phyloP scores from a whole-genome alignment of 2,329 filamentous ascomycete species.

The Arthrobotrys entomopaga region DNA sequence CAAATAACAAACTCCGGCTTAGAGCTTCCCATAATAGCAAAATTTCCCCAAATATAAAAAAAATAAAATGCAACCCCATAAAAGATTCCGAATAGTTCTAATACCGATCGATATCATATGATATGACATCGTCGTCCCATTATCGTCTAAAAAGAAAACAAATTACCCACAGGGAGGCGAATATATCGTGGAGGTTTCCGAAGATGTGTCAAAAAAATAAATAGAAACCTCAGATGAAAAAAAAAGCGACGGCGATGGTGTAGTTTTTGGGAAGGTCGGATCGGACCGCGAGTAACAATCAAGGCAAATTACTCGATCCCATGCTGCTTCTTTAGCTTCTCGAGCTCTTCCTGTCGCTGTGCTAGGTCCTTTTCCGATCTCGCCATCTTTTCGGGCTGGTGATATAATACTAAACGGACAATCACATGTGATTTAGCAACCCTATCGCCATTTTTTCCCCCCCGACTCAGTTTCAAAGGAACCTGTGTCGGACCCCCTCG shows the following conservation, averaged over 20 bases:
- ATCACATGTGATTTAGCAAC: conserved; percentile 16
- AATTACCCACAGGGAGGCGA: not conserved
- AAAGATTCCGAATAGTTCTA: conserved; percentile 12
- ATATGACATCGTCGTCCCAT: conserved; percentile 28
- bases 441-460: not conserved
- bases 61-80: conserved; percentile 13
- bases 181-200: not conserved
- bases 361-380: conserved; percentile 94
- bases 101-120: conserved; percentile 24
- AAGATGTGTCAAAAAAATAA: not conserved
- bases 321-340: conserved; percentile 96
- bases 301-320: conserved; percentile 84
- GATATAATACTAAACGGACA: conserved; percentile 72
- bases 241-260: not conserved
- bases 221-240: no score
- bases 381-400: conserved; percentile 80
- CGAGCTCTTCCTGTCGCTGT: conserved; percentile 94
- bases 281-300: conserved; percentile 4
- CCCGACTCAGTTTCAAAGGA: not conserved
- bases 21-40: conserved; percentile 23
- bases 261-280: conserved; percentile 1
- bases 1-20: conserved; percentile 22
- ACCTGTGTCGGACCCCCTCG: not conserved
- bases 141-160: conserved; percentile 15
- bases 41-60: not conserved